A percentile compares a stretch with the other conserved stretches of the same genome.
phyloP scores from a whole-genome alignment of 2,329 filamentous ascomycete species.

The Epichloe gansuensis region DNA sequence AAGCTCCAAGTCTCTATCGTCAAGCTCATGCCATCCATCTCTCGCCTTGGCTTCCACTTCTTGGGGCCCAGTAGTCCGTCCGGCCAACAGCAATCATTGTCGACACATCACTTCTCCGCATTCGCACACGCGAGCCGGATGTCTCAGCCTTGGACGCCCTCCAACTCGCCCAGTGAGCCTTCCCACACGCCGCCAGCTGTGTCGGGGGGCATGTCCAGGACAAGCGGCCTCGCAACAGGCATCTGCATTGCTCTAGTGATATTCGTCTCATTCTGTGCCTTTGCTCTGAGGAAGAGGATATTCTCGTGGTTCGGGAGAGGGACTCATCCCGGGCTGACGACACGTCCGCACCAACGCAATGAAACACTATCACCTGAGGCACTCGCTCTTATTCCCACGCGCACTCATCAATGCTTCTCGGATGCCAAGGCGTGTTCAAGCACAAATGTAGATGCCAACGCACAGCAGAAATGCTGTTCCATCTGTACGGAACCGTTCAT shows the following conservation, averaged over 20 bases:
- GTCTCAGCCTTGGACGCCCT: neutral
- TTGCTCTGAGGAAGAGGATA: neutral
- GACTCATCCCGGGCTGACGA: too few relatives aligned
- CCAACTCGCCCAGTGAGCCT: neutral
- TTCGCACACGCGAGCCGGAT: neutral
- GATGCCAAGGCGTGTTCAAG: neutral
- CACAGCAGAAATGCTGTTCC: neutral
- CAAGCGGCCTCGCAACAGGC: neutral
- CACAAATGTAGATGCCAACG: neutral
- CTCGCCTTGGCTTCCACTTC: neutral
- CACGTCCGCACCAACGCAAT: neutral
- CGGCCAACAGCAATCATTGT: neutral
- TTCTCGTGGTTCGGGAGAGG: neutral
- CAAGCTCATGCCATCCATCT: neutral
- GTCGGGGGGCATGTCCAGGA: neutral
- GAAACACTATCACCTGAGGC: neutral
- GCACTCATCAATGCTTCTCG: neutral
- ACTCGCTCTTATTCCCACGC: neutral
- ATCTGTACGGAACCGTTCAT: constrained; percentile 4
- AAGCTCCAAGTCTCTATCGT: too few relatives aligned
- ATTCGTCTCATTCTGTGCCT: neutral
- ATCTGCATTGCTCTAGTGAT: neutral
- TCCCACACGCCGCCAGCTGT: neutral
- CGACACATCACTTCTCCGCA: neutral
- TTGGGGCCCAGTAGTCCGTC: neutral